Evolutionary conservation across 441 rosid species (phyloP).

Genomic region (Geranium incanum): DNA sequence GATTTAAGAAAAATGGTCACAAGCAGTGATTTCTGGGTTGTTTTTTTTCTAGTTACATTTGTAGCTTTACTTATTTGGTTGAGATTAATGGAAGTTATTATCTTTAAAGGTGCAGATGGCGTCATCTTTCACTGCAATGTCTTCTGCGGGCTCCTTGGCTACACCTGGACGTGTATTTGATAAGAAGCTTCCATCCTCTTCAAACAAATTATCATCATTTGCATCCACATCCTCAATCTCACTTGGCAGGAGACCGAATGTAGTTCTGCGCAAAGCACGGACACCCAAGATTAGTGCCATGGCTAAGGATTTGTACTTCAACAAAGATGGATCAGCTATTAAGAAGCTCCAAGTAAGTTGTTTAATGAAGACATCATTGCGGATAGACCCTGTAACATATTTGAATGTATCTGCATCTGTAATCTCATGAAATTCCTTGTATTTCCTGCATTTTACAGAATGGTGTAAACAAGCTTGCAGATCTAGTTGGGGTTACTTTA

Average conservation of each 20-base stretch:
- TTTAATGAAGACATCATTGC: background rate
- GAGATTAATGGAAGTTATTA: conserved; percentile 13
- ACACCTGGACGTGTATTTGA: conserved; percentile 43
- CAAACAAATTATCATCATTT: conserved; percentile 58
- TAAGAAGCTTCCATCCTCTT: conserved; percentile 44
- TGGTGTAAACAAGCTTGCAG: conserved; percentile 96
- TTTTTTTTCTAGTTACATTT: background rate
- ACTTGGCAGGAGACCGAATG: conserved; percentile 40
- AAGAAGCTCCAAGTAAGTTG: conserved; percentile 75
- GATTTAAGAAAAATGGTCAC: background rate
- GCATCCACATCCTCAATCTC: conserved; percentile 53
- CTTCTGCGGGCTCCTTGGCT: conserved; percentile 54
- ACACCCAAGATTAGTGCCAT: conserved; percentile 51
- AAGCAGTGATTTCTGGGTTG: too few species aligned
- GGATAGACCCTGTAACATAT: background rate
- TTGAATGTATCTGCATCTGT: background rate
- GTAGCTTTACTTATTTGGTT: background rate
- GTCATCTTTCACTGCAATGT: conserved; percentile 51
- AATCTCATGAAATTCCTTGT: conserved; percentile 6
- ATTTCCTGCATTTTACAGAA: conserved; percentile 30
- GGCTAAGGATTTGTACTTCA: conserved; percentile 86
- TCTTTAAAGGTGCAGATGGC: conserved; percentile 43
- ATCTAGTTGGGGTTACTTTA: conserved; percentile 89
- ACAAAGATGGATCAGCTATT: conserved; percentile 80
- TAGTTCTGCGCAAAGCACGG: conserved; percentile 36